These are phyloP conservation scores for Mortierella sp. DNA, from an alignment of 371 early-diverging fungal species.

Conservation along the genomic window DNA sequence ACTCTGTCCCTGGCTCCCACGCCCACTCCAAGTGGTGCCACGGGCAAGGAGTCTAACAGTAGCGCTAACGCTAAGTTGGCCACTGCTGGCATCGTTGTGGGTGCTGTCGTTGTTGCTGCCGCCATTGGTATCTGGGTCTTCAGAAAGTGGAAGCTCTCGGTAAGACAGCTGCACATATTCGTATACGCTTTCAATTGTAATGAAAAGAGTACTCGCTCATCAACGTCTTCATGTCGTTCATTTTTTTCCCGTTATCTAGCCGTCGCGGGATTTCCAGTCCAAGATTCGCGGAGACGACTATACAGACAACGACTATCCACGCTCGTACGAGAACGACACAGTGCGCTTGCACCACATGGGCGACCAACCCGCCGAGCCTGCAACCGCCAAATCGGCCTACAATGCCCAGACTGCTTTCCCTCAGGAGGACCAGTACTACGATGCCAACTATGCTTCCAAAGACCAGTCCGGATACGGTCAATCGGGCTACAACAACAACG, in stretches of 20 bases:
- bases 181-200: background rate
- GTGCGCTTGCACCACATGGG: slow-evolving; percentile 38
- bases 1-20: slow-evolving; percentile 6
- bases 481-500: slow-evolving; percentile 11
- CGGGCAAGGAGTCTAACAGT: background rate
- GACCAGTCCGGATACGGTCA: slow-evolving; percentile 34
- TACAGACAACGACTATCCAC: slow-evolving; percentile 37
- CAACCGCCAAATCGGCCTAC: slow-evolving; percentile 35
- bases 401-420: slow-evolving; percentile 34
- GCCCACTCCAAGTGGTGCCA: no score
- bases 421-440: slow-evolving; percentile 50
- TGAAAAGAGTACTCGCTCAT: background rate
- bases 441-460: slow-evolving; percentile 52
- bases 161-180: slow-evolving; percentile 18
- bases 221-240: background rate
- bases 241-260: slow-evolving; percentile 14
- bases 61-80: slow-evolving; percentile 7
- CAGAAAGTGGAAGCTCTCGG: slow-evolving; percentile 65
- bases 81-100: slow-evolving; percentile 59
- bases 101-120: slow-evolving; percentile 50
- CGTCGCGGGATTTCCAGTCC: slow-evolving; percentile 58
- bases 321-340: slow-evolving; percentile 41
- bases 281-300: slow-evolving; percentile 59
- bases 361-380: slow-evolving; percentile 36
- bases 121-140: slow-evolving; percentile 65